Percentiles rank a stretch among this genome's conserved stretches.
Evolutionary conservation across 1,284 basidiomycete species (phyloP).

Genomic region (Ganoderma multipileum): DNA sequence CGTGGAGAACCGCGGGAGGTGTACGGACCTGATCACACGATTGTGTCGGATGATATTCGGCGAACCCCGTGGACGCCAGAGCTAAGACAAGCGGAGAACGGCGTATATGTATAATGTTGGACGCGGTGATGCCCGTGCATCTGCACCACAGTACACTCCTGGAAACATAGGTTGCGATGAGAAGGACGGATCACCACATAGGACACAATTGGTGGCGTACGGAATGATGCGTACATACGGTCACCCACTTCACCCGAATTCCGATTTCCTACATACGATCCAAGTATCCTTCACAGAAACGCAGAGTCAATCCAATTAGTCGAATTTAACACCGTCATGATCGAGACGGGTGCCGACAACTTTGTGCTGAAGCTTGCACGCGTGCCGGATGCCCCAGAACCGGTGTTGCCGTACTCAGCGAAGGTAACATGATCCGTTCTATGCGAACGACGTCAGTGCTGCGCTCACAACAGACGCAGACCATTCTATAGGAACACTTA

Average conservation of each 20-base stretch:
- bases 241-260: background rate
- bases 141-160: background rate
- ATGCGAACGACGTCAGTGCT: background rate
- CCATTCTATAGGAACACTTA: slow-evolving; percentile 6
- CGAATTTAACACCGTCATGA: slow-evolving; percentile 34
- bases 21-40: slow-evolving; percentile 2
- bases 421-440: slow-evolving; percentile 38
- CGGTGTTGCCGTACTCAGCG: slow-evolving; percentile 36
- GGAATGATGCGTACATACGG: slow-evolving; percentile 4
- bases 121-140: background rate
- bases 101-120: background rate
- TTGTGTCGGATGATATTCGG: slow-evolving; percentile 3
- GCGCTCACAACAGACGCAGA: background rate
- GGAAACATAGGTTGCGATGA: slow-evolving; percentile 3
- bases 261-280: background rate
- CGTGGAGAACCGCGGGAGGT: background rate
- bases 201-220: background rate
- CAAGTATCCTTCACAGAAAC: slow-evolving; percentile 28
- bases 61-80: background rate
- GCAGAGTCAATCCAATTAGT: slow-evolving; percentile 35
- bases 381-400: slow-evolving; percentile 31
- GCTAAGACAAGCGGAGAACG: background rate
- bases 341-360: slow-evolving; percentile 33
- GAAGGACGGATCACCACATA: background rate
- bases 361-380: slow-evolving; percentile 36